A percentile compares a stretch with the other conserved stretches of the same genome.
phyloP scores from a whole-genome alignment of 371 early-diverging fungal genomes.

The Catenaria anguillulae region DNA sequence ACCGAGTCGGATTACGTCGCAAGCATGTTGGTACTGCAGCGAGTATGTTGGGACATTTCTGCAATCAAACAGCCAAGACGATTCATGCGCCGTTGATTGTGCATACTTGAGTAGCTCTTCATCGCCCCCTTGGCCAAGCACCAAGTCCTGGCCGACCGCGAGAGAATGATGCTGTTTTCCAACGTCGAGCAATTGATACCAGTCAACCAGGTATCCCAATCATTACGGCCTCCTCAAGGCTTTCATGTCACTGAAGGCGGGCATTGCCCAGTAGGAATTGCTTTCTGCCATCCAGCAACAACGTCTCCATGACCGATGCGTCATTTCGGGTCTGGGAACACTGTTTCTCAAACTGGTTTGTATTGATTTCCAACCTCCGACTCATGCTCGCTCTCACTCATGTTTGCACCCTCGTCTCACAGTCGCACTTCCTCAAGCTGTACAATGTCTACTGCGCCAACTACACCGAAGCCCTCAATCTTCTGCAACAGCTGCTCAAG shows the following conservation, averaged over 20 bases:
- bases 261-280: too few relatives aligned
- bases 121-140: slow-evolving; percentile 8
- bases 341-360: slow-evolving; percentile 4
- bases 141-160: neutral
- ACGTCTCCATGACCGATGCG: neutral
- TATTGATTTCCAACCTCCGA: too few relatives aligned
- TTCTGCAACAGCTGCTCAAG: neutral
- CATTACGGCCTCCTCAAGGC: too few relatives aligned
- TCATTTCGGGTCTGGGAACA: slow-evolving; percentile 7
- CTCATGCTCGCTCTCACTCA: neutral
- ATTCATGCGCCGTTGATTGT: neutral
- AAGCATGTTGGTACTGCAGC: slow-evolving; percentile 19
- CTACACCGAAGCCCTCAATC: slow-evolving; percentile 10
- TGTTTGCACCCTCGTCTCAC: neutral
- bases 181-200: slow-evolving; percentile 13
- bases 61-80: neutral
- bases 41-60: slow-evolving; percentile 11
- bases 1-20: slow-evolving; percentile 9
- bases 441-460: slow-evolving; percentile 14
- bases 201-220: slow-evolving; percentile 3
- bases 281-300: slow-evolving; percentile 1
- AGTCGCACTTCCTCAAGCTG: slow-evolving; percentile 12
- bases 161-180: slow-evolving; percentile 7
- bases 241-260: too few relatives aligned
- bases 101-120: neutral